phyloP scores from a whole-genome alignment of 2,329 filamentous ascomycete species.

The Aspergillus versicolor region DNA sequence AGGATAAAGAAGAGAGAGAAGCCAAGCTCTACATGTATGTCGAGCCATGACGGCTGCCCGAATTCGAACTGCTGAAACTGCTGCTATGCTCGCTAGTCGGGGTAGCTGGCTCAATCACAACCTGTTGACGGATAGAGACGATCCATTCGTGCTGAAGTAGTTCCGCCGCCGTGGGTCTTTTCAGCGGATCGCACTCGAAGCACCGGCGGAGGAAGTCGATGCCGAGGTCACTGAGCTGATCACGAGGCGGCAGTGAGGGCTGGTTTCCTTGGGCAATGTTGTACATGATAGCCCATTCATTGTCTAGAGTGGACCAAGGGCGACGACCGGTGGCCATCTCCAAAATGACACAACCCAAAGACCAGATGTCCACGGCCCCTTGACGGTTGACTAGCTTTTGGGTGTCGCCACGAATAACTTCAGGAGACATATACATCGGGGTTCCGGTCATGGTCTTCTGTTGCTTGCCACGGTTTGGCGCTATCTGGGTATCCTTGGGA shows the following conservation, averaged over 20 bases:
- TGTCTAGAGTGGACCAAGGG: constrained; percentile 94
- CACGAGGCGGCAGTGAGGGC: constrained; percentile 74
- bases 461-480: constrained; percentile 45
- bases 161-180: constrained; percentile 79
- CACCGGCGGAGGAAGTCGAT: constrained; percentile 86
- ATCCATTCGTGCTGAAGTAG: constrained; percentile 94
- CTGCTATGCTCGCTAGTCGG: constrained; percentile 37
- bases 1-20: background rate
- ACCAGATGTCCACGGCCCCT: constrained; percentile 93
- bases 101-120: constrained; percentile 45
- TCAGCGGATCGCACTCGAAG: constrained; percentile 79
- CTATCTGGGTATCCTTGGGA: constrained; percentile 31
- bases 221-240: constrained; percentile 80
- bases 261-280: constrained; percentile 98
- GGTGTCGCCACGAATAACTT: constrained; percentile 90
- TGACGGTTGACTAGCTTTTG: constrained; percentile 70
- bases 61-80: constrained; percentile 36
- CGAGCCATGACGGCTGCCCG: constrained; percentile 32
- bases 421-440: constrained; percentile 99
- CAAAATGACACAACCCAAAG: constrained; percentile 89
- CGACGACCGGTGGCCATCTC: constrained; percentile 96
- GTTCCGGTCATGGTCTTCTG: constrained; percentile 96
- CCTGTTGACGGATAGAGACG: constrained; percentile 48
- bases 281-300: constrained; percentile 99
- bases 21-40: constrained; percentile 19